phyloP scores from a whole-genome alignment of 192 early-diverging fungal genomes.

The Coemansia sp. region DNA sequence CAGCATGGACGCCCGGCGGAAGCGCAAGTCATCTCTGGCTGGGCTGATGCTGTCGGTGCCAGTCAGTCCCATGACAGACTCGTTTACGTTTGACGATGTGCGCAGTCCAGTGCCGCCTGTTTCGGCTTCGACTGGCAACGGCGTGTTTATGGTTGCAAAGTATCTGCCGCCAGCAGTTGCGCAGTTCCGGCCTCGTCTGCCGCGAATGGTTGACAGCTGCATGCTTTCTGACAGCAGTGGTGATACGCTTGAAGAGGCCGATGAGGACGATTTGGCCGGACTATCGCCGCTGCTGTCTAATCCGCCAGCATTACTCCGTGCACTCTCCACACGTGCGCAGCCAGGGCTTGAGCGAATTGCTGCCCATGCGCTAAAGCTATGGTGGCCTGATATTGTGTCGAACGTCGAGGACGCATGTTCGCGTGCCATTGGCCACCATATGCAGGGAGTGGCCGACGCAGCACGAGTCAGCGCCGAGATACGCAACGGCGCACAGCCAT shows the following conservation, averaged over 20 bases:
- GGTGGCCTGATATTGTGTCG: constrained; percentile 19
- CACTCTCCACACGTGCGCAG: constrained; percentile 34
- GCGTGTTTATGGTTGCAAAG: constrained; percentile 37
- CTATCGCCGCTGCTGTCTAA: constrained; percentile 15
- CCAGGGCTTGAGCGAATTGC: constrained; percentile 28
- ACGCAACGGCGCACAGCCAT: not conserved
- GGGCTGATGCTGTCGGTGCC: constrained; percentile 33
- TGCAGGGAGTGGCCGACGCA: constrained; percentile 24
- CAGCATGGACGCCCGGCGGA: constrained; percentile 16
- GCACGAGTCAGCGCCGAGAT: constrained; percentile 13
- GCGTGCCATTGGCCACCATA: constrained; percentile 6
- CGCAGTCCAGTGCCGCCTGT: constrained; percentile 6
- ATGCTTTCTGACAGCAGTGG: not conserved
- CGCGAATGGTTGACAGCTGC: constrained; percentile 29
- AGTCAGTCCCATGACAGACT: constrained; percentile 5
- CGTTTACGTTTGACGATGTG: not conserved
- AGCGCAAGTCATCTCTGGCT: constrained; percentile 40
- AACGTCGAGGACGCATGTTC: constrained; percentile 1
- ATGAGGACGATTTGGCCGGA: constrained; percentile 14
- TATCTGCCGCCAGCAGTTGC: constrained; percentile 38
- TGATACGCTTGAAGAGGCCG: constrained; percentile 25
- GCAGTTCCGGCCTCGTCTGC: constrained; percentile 33
- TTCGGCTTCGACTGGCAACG: not conserved
- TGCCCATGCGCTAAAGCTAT: constrained; percentile 21
- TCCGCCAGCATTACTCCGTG: constrained; percentile 16